Evolutionary conservation across 805 yeast species (phyloP).

Genomic region (Wickerhamomyces silvicola): DNA sequence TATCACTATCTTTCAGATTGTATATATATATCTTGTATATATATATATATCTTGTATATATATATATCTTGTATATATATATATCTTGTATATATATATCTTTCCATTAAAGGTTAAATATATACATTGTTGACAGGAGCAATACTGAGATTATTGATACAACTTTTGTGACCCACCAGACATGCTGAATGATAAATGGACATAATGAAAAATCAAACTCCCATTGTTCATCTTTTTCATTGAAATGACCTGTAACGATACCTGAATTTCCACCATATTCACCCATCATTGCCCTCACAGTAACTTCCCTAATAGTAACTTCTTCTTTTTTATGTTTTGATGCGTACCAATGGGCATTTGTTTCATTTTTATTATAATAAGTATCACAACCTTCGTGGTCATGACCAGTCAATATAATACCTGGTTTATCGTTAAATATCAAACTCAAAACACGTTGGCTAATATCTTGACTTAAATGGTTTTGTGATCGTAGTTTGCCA

Average conservation of each 20-base stretch:
- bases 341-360: conserved; percentile 52
- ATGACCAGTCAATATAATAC: conserved; percentile 87
- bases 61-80: conserved; percentile 1
- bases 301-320: conserved; percentile 60
- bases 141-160: conserved; percentile 35
- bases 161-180: conserved; percentile 90
- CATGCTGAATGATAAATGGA: conserved; percentile 80
- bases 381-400: conserved; percentile 93
- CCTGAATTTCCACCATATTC: conserved; percentile 90
- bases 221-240: conserved; percentile 41
- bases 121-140: conserved; percentile 26
- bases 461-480: conserved; percentile 66
- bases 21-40: too few species aligned
- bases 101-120: conserved; percentile 11
- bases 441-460: conserved; percentile 63
- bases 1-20: too few species aligned
- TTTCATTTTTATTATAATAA: conserved; percentile 43
- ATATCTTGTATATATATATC: not conserved
- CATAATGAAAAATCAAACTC: conserved; percentile 67
- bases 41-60: too few species aligned
- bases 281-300: conserved; percentile 95
- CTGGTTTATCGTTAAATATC: conserved; percentile 65
- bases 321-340: conserved; percentile 31
- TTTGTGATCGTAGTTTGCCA: conserved; percentile 74
- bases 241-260: conserved; percentile 66